Evolutionary conservation across 192 early-diverging fungal genomes (phyloP), one percentile per base, ranked within the genome.

Genomic region (Dissophora ornata): DNA sequence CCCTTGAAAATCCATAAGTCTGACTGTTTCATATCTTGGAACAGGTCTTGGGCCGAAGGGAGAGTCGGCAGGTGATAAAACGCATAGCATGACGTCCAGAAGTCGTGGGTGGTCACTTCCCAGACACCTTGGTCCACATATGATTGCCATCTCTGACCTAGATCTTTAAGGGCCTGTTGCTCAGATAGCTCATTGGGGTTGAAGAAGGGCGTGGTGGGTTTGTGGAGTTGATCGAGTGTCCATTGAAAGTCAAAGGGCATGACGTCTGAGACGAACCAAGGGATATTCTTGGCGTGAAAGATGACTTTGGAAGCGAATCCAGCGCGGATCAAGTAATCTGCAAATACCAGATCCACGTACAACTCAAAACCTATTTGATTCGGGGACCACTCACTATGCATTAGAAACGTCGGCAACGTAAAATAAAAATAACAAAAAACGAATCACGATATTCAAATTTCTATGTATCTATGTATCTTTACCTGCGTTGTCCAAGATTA

Each of bases 181-280:
- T 88, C 73, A 0, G 42, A 63, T 10, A 61, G 33, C 0, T 71
- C 47, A 26, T 63, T 42, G 16, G 81, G 80, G 44, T 61, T 69
- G 13, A 81, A 81, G 54, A 80, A 80, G 19, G 73, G 63, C 1
- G 48, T 25, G 62, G 4, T 9, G 34, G 80, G 64, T 4, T 48
- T 33, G 44, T 56, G 18, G 10, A 77, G 54, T 32, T 77, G 73
- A 5, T 82, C 69, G 5, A 94, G 52, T 26, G 93, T 75, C 84
- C 89, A 92, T 34, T 92, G 81, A 47, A 99, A 91, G 63, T 99
- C 97, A 3, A 67, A 60, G 3, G 83, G 83, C 28, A 93, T 94
- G n/a, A 93, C 92, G 69, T 99, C 97, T 0, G 93, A 95, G 25
- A 99, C 97, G 63, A 96, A 99, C 97, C 97, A 99, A 24, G 96